Evolutionary conservation across 2,329 filamentous ascomycete genomes (phyloP).

Genomic region (Paecilomyces sp.): DNA sequence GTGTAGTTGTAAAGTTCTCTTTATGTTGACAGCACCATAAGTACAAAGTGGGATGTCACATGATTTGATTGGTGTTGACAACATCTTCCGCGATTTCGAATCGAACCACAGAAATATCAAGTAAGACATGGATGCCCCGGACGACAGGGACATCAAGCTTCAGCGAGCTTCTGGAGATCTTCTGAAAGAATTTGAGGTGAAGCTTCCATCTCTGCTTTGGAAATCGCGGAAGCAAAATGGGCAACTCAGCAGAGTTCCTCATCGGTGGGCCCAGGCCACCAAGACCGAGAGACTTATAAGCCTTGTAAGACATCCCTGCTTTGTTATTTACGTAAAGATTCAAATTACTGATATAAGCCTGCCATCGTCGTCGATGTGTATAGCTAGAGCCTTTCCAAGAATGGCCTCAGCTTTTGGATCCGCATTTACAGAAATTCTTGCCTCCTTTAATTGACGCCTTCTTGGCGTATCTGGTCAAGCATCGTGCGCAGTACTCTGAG

Average conservation of each 20-base stretch:
- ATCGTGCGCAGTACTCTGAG: conserved; percentile 34
- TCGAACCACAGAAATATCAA: background rate
- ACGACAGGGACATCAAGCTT: conserved; percentile 39
- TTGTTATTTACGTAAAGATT: conserved; percentile 5
- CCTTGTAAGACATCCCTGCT: conserved; percentile 25
- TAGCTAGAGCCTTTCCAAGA: conserved; percentile 86
- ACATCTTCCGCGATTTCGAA: conserved; percentile 5
- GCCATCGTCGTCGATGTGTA: conserved; percentile 2
- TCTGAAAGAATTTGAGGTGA: conserved; percentile 33
- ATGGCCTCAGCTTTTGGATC: conserved; percentile 86
- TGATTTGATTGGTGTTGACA: background rate
- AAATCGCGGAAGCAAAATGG: conserved; percentile 19
- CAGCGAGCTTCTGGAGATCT: conserved; percentile 40
- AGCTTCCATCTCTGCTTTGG: conserved; percentile 37
- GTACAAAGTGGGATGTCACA: background rate
- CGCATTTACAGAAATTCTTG: conserved; percentile 68
- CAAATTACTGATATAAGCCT: conserved; percentile 4
- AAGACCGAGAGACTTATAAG: conserved; percentile 32
- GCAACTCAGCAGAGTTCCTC: conserved; percentile 20
- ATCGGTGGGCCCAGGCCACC: conserved; percentile 29
- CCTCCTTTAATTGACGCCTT: conserved; percentile 70
- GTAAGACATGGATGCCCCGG: conserved; percentile 36
- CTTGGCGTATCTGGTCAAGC: conserved; percentile 53
- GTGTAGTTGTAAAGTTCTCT: no score
- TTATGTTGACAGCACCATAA: background rate